Conservation (phyloP, 1,139 yeast species). For the Saccharomyces hybrid region DNA sequence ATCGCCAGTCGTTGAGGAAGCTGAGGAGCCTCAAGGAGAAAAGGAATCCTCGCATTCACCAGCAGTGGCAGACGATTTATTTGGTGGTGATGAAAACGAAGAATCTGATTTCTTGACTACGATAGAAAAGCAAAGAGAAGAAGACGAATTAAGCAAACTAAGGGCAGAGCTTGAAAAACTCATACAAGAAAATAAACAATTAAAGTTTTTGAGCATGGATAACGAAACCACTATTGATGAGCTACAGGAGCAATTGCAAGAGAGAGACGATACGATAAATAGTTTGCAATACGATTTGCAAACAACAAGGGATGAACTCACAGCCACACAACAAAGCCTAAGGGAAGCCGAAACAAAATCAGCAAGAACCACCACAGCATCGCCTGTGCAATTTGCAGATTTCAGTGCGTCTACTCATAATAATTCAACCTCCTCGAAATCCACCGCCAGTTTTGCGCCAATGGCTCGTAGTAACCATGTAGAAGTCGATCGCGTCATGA, state of each 20-base stretch:
- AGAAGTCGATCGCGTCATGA: constrained; percentile 27
- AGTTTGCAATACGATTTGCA: constrained; percentile 25
- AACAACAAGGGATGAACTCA: constrained; percentile 9
- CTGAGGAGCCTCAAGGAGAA: background rate
- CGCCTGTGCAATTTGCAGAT: constrained; percentile 12
- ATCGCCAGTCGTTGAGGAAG: background rate
- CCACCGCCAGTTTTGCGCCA: background rate
- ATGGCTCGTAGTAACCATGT: constrained; percentile 2
- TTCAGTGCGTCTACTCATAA: constrained; percentile 4
- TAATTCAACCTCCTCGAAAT: constrained; percentile 4
- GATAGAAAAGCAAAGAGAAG: constrained; percentile 26
- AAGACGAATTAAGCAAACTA: constrained; percentile 25
- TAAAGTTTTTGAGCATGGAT: constrained; percentile 43
- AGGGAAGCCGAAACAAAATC: constrained; percentile 20
- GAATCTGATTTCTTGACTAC: constrained; percentile 28
- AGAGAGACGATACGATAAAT: constrained; percentile 29
- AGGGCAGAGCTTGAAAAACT: constrained; percentile 27
- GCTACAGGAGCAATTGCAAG: constrained; percentile 29
- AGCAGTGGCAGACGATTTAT: constrained; percentile 1
- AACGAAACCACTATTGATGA: constrained; percentile 39
- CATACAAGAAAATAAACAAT: constrained; percentile 30
- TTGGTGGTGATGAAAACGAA: constrained; percentile 7
- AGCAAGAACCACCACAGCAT: constrained; percentile 15
- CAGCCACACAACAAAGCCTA: constrained; percentile 19
- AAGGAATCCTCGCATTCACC: background rate